Base-by-base conservation (phyloP, 345 rosid genomes). In the Salix brachista region DNA sequence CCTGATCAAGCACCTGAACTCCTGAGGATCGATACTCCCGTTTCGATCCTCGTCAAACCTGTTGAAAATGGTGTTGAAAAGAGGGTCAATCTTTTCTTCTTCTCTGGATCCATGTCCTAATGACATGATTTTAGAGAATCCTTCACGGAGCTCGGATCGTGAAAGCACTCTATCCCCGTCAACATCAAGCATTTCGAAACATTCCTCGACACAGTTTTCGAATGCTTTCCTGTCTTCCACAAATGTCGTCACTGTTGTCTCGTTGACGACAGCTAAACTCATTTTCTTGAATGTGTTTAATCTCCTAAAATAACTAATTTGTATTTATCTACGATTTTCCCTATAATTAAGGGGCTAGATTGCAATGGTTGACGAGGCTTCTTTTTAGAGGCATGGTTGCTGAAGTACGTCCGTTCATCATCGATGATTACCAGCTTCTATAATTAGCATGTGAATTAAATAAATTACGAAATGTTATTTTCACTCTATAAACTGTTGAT, bases 111-210 rank as follows among this genome's bases (percentile, higher is more conserved):
- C 86, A 0, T 78, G 75, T 32, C 82, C 89, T 58, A 85, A 69
- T 2, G 90, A 76, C 23, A 85, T 77, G 1, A 86, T 67, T n/a
- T 73, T 69, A 28, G 67, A 83, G 1, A 84, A 70, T 2, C 90
- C 88, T 70, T 78, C 39, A 1, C 80, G 72, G 14, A 89, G 76
- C 73, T 89, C 89, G 5, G 75, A 65, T 0, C 75, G 56, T 0
- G 87, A 83, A 5, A 86, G 62, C 60, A 36, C 73, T 39, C 90
- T 90, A 66, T 86, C 82, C 4, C 81, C 80, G 65, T 89, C 80
- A 0, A 67, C 75, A 69, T 89, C 92, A 0, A 89, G 75, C 50
- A 79, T 26, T 30, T 46, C 41, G 68, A 90, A 90, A 64, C 80
- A 86, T 23, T 77, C 75, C 9, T 79, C 68, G 4, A 80, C 85